Base-by-base conservation (phyloP, 495 filamentous ascomycete species). In the Collariella sp. region DNA sequence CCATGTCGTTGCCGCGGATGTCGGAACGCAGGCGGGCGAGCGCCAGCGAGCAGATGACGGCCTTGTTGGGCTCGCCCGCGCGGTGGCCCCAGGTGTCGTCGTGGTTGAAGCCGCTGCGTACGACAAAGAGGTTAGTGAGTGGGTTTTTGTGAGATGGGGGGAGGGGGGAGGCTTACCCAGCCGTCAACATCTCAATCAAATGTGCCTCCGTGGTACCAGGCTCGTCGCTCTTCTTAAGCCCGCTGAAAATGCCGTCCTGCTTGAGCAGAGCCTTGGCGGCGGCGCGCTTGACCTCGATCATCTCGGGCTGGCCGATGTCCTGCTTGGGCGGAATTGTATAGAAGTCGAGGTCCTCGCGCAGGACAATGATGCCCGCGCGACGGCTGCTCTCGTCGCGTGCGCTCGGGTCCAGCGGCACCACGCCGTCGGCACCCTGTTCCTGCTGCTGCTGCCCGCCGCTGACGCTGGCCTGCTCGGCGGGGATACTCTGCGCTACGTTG, bases 151-250 rank as follows among this genome's bases (percentile, higher is more conserved):
- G 18, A 22, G 16, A 39, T 34, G 13, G 41, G 42, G 15, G 62
- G 40, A 61, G 61, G 23, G 5, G 62, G 24, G 36, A 23, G 46
- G 71, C 82, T 70, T 74, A 97, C 91, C 91, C 93, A 62, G 93
- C 93, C 20, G 93, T 99, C 74, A 99, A 70, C 93, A 99, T 99
- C 74, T 99, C 93, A 65, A 99, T 97, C 44, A 99, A 74, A 74
- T 99, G 93, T 67, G 96, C 94, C 68, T 99, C 93, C 0, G 93
- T 99, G 22, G 93, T 96, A 7, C 93, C 93, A 15, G 86, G 79
- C 70, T 97, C 93, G 58, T 97, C 93, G 63, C 94, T 96, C 68
- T 89, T 88, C 66, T 89, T 84, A 43, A 99, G 69, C 0, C 93
- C 93, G 9, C 88, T 94, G 67, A 99, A 99, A 59, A 99, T 99